Conservation (phyloP, 805 yeast genomes). For the Metschnikowia chrysomelidarum region DNA sequence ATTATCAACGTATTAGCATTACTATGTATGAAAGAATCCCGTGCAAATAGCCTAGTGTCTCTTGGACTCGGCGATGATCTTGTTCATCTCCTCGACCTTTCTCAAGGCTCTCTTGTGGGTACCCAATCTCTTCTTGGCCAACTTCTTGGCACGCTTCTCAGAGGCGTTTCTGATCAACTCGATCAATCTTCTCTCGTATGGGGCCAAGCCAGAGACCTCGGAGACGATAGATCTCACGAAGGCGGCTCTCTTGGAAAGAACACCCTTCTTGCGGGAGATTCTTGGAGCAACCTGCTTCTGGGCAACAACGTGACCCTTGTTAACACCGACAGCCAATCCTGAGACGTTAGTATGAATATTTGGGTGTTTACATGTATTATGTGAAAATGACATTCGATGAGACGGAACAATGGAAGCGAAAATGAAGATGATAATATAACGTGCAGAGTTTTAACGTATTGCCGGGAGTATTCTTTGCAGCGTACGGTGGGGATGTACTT, state of each 20-base stretch:
- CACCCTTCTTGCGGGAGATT: slow-evolving; percentile 95
- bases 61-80: slow-evolving; percentile 95
- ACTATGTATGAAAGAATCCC: slow-evolving; percentile 14
- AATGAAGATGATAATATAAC: too few species aligned
- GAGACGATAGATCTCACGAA: slow-evolving; percentile 94
- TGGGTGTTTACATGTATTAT: too few species aligned
- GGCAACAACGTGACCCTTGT: slow-evolving; percentile 98
- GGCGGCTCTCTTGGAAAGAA: slow-evolving; percentile 88
- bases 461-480: too few species aligned
- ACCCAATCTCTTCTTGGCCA: slow-evolving; percentile 99
- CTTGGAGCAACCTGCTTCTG: slow-evolving; percentile 68
- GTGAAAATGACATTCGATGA: too few species aligned
- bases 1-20: slow-evolving; percentile 20
- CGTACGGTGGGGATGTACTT: too few species aligned
- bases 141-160: slow-evolving; percentile 99
- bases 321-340: slow-evolving; percentile 97
- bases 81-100: slow-evolving; percentile 98
- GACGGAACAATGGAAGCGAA: too few species aligned
- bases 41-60: slow-evolving; percentile 59
- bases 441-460: too few species aligned
- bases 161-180: slow-evolving; percentile 99
- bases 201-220: slow-evolving; percentile 98
- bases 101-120: slow-evolving; percentile 99
- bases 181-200: slow-evolving; percentile 99
- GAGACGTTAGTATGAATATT: slow-evolving; percentile 24